Base-by-base conservation (phyloP, 495 filamentous ascomycete species). In the Penicillium desertorum region DNA sequence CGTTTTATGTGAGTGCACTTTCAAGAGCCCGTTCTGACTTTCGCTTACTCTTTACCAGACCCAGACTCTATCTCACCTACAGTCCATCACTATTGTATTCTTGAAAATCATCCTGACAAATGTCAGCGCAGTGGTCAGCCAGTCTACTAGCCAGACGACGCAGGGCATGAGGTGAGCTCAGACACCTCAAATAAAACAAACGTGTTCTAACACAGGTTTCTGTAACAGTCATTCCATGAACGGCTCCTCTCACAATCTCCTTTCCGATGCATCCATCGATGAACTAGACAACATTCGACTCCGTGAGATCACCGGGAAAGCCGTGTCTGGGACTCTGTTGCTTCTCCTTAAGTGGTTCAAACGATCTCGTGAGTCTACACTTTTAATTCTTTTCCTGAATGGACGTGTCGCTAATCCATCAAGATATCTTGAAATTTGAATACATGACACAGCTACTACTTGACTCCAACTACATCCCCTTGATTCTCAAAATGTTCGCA, bases 331-430 rank as follows among this genome's bases (percentile, higher is more conserved):
- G 0, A 86, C 91, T 56, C 71, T 98, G 43, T 72, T 98, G 32
- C 82, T 96, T 27, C 68, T 98, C 23, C 70, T 98, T 52, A 98
- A 97, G 74, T 98, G 94, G 94, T 90, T 98, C 67, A 95, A 96
- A 70, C 78, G 93, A 60, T 96, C 91, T 58, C 93, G 92, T 96
- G 75, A 76, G 90, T 77, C 30, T 54, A 9, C 1, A 4, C 19
- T 27, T n/a, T 3, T 3, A 17, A 20, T 25, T 4, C 0, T 20
- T 16, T 3, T 30, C 3, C 17, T 16, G 20, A 30, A 44, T 22
- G 34, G 34, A 37, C 51, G 34, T 36, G 49, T 30, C 56, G 55
- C 81, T 71, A 32, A 59, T 29, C 0, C 12, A 45, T 14, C 6
- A 57, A 96, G 93, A 98, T 66, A 83, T 98, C 42, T 76, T 98